phyloP scores from a whole-genome alignment of 2,329 filamentous ascomycete genomes.

The Dactylellina leptospora region DNA sequence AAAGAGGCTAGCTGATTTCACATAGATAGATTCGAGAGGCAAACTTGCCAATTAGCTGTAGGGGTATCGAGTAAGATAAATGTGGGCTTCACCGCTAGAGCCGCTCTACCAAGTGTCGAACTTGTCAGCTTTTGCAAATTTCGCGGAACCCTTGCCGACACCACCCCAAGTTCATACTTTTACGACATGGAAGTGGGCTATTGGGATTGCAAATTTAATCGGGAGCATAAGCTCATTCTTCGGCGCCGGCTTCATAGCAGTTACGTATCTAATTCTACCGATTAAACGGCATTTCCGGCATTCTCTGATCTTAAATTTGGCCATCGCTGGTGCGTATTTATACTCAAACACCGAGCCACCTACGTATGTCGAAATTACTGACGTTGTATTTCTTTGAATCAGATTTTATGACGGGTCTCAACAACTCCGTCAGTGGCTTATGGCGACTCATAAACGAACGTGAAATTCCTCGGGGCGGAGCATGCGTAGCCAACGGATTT shows the following conservation, averaged over 20 bases:
- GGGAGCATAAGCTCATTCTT: constrained; percentile 41
- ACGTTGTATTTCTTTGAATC: neutral
- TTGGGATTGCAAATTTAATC: constrained; percentile 34
- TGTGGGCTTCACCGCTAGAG: no score
- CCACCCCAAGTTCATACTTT: neutral
- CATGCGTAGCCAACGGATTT: constrained; percentile 63
- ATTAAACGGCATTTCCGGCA: constrained; percentile 52
- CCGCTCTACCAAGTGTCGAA: no score
- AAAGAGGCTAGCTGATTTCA: no score
- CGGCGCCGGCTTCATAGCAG: constrained; percentile 41
- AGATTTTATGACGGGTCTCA: constrained; percentile 62
- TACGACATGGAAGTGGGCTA: constrained; percentile 14
- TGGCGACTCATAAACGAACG: constrained; percentile 58
- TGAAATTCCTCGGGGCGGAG: constrained; percentile 57
- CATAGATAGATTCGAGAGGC: no score
- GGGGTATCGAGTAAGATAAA: no score
- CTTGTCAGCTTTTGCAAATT: no score
- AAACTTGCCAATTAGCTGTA: no score
- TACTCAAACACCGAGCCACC: no score
- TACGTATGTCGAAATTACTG: neutral
- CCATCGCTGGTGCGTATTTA: constrained; percentile 38
- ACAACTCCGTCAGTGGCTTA: constrained; percentile 62
- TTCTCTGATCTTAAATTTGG: constrained; percentile 45
- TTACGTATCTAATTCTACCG: constrained; percentile 49
- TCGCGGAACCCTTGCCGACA: neutral